Base-by-base conservation (phyloP, 495 filamentous ascomycete species). In the Podospora comata region DNA sequence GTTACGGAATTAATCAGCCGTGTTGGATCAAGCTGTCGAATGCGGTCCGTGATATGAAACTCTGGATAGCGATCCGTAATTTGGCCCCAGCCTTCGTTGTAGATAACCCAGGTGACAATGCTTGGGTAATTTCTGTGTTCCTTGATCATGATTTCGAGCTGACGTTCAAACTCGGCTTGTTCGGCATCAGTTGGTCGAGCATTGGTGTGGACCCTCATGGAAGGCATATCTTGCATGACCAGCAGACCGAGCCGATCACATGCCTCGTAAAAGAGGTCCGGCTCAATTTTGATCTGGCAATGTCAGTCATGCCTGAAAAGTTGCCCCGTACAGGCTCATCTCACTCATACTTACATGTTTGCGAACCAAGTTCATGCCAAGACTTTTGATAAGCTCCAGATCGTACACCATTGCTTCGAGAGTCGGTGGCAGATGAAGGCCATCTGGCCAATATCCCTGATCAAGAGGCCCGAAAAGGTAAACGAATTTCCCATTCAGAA, bases 11-110 rank as follows among this genome's bases (percentile, higher is more conserved):
- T 79, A 9, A 91, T 76, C 11, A 91, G 81, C 16, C 88, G 74
- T 0, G 85, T 89, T 0, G 88, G 86, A 72, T 91, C 89, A 2
- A 90, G 75, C 65, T 77, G 64, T 57, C 78, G 79, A 53, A 91
- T 78, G 0, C 79, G 76, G 2, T 83, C 79, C 0, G 87, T 87
- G 18, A 90, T 73, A 11, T 73, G 77, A 23, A 85, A 83, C 68
- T 90, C 87, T 1, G 87, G 86, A 63, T 83, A 79, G 28, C 74
- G 74, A 3, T 79, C 62, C 1, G 67, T 79, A 26, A 83, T 74
- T 67, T 91, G 89, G 9, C 87, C 88, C 89, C 89, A 91, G 34
- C 88, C 88, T 72, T 91, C 89, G 73, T 91, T 91, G 74, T 91
- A 91, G 69, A 91, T 85, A 53, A 89, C 78, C 81, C 81, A 83